Evolutionary conservation across 768 basidiomycete genomes (phyloP).

Genomic region (Kwoniella sp.): DNA sequence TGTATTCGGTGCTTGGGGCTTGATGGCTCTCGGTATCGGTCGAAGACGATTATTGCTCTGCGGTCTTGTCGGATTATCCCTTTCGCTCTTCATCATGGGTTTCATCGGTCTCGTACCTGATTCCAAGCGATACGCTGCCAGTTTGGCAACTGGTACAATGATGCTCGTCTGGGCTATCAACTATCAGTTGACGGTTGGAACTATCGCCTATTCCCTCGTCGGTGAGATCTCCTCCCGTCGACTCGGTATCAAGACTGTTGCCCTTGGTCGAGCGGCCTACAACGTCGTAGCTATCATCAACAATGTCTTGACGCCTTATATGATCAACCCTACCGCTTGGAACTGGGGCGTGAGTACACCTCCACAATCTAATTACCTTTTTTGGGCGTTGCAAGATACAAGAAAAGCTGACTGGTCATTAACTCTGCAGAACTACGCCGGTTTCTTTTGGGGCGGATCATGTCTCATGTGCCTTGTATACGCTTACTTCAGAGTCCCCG

Average conservation of each 20-base stretch:
- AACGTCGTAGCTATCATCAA: conserved; percentile 40
- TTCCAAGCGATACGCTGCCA: conserved; percentile 18
- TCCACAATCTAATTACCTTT: neutral
- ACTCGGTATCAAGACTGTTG: conserved; percentile 54
- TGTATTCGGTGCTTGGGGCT: conserved; percentile 39
- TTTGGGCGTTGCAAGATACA: too few species aligned
- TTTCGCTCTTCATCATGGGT: conserved; percentile 46
- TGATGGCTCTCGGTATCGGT: conserved; percentile 43
- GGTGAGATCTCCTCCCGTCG: conserved; percentile 54
- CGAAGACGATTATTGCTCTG: conserved; percentile 44
- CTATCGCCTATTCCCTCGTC: conserved; percentile 49
- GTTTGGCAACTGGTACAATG: conserved; percentile 51
- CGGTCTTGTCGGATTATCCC: conserved; percentile 46
- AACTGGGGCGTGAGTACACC: conserved; percentile 32
- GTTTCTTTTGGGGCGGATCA: conserved; percentile 44
- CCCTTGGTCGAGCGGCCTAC: conserved; percentile 38
- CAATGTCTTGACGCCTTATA: conserved; percentile 46
- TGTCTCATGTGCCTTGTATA: conserved; percentile 47
- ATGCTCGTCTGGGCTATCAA: conserved; percentile 56
- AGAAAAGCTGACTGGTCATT: conserved; percentile 1
- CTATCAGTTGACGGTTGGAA: conserved; percentile 54
- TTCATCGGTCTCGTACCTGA: conserved; percentile 48
- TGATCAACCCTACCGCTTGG: conserved; percentile 50
- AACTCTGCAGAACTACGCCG: conserved; percentile 36
- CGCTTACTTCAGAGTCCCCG: conserved; percentile 46